Evolutionary conservation across 192 early-diverging fungal species (phyloP).

Genomic region (Podila epicladia): DNA sequence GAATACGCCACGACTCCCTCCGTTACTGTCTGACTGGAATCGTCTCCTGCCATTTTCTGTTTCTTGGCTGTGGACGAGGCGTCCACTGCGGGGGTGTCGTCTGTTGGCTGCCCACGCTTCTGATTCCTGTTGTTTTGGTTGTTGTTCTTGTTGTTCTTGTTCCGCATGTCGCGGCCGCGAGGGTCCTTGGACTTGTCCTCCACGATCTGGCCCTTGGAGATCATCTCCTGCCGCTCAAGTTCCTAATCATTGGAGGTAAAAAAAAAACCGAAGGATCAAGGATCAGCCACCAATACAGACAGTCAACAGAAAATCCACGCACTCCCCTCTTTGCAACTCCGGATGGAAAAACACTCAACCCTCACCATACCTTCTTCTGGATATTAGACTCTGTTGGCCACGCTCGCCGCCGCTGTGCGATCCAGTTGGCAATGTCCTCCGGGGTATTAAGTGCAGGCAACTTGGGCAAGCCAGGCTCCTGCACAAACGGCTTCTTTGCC

Average conservation of each 20-base stretch:
- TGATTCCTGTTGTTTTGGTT: background rate
- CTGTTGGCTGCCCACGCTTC: background rate
- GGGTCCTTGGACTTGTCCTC: slow-evolving; percentile 2
- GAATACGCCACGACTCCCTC: background rate
- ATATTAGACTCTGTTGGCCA: slow-evolving; percentile 48
- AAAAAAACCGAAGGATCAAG: background rate
- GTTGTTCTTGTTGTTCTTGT: slow-evolving; percentile 15
- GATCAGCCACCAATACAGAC: background rate
- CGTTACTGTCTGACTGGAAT: background rate
- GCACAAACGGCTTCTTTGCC: background rate
- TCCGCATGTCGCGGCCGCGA: slow-evolving; percentile 8
- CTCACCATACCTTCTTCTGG: slow-evolving; percentile 35
- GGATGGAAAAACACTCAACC: background rate
- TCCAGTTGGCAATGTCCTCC: slow-evolving; percentile 48
- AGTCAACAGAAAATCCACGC: background rate
- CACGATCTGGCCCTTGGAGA: slow-evolving; percentile 45
- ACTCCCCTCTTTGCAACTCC: background rate
- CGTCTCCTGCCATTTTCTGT: background rate
- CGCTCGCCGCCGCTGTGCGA: slow-evolving; percentile 33
- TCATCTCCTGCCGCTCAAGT: slow-evolving; percentile 45
- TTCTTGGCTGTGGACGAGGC: background rate
- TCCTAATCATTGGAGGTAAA: slow-evolving; percentile 12
- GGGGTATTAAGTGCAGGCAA: slow-evolving; percentile 29
- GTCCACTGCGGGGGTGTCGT: background rate
- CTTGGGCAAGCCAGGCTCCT: background rate